Percentiles rank a stretch among this genome's conserved stretches.
Evolutionary conservation across 257 asterid species (phyloP).

Genomic region (Sherardia arvensis): DNA sequence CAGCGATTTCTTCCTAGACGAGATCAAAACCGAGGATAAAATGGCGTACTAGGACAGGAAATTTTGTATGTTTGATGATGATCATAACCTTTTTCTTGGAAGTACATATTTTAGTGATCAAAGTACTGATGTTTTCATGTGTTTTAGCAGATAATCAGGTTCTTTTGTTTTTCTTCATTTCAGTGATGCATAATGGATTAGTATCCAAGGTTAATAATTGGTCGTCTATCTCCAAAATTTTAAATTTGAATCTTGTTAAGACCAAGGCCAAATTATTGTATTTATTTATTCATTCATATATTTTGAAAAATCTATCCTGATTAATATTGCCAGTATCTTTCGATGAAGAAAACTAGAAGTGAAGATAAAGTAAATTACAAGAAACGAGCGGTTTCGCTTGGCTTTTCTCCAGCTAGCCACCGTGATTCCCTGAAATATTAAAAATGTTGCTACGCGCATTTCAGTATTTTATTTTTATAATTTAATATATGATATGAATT

Average conservation of each 20-base stretch:
- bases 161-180: background rate
- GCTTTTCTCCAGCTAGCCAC: background rate
- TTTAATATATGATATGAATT: no score
- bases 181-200: background rate
- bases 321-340: constrained; percentile 15
- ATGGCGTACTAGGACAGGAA: constrained; percentile 4
- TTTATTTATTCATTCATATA: background rate
- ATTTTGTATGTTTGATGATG: constrained; percentile 3
- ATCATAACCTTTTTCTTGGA: constrained; percentile 3
- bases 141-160: constrained; percentile 13
- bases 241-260: constrained; percentile 3
- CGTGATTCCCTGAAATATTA: constrained; percentile 2
- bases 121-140: constrained; percentile 14
- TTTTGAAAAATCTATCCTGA: background rate
- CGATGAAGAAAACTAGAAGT: constrained; percentile 18
- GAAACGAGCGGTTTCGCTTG: constrained; percentile 13
- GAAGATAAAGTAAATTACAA: constrained; percentile 9
- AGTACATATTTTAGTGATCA: constrained; percentile 12
- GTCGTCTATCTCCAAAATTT: background rate
- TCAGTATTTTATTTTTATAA: no score
- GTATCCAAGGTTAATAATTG: background rate
- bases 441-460: no score
- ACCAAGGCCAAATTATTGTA: background rate
- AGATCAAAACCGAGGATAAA: constrained; percentile 44
- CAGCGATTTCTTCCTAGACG: constrained; percentile 36